These are phyloP conservation scores for Suillus subluteus DNA, from an alignment of 768 basidiomycete species.

Conservation along the genomic window DNA sequence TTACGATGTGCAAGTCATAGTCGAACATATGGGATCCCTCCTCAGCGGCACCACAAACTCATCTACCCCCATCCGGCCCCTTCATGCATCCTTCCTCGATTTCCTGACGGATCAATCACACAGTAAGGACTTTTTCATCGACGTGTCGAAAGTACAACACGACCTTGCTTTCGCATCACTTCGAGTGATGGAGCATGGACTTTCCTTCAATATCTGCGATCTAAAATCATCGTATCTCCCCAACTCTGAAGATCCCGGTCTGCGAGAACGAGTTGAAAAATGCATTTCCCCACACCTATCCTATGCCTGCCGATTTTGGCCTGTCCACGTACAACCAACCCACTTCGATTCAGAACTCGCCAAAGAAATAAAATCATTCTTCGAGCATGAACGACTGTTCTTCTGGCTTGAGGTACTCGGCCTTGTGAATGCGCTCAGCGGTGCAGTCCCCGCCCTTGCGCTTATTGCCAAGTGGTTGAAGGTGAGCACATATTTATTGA, in stretches of 20 bases:
- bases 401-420: not conserved
- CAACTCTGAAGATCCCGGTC: not conserved
- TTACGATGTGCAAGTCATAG: not conserved
- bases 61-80: not conserved
- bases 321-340: not conserved
- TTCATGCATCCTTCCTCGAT: not conserved
- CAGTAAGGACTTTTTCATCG: not conserved
- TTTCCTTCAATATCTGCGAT: not conserved
- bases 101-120: not conserved
- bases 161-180: conserved; percentile 1
- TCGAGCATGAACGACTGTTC: not conserved
- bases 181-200: not conserved
- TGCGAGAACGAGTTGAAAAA: not conserved
- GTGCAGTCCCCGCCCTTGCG: not conserved
- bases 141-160: not conserved
- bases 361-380: not conserved
- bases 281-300: not conserved
- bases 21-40: not conserved
- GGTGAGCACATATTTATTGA: not conserved
- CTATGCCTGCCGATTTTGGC: not conserved
- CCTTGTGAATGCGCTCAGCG: not conserved
- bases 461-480: not conserved
- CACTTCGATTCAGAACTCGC: not conserved
- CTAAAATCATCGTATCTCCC: not conserved
- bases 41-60: not conserved